phyloP scores from a whole-genome alignment of 441 rosid species.

The Populus trichocarpa region DNA sequence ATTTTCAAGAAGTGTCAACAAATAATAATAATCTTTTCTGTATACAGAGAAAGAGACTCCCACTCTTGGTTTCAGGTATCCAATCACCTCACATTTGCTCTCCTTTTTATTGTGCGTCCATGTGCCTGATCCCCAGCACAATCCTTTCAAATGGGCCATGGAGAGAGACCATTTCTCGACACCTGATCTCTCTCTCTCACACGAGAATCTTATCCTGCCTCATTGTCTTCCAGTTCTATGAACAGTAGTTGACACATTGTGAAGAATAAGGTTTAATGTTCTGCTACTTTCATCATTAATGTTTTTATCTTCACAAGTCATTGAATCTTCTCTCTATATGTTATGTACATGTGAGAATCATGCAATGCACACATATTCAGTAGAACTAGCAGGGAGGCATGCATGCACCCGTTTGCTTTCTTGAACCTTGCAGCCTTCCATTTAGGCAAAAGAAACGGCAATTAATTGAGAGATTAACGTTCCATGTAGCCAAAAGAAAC shows the following conservation, averaged over 20 bases:
- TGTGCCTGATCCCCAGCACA: neutral
- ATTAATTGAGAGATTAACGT: neutral
- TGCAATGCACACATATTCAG: neutral
- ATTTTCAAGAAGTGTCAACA: neutral
- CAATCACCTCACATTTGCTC: neutral
- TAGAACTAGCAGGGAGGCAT: neutral
- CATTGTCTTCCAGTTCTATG: neutral
- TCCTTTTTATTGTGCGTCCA: conserved; percentile 2
- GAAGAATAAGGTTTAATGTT: neutral
- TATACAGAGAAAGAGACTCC: neutral
- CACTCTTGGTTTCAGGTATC: conserved; percentile 12
- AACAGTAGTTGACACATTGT: neutral
- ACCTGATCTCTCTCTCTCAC: neutral
- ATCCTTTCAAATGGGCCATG: conserved; percentile 1
- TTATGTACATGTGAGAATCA: neutral
- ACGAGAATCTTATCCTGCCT: neutral
- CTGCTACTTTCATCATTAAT: neutral
- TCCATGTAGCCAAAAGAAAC: neutral
- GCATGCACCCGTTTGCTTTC: neutral
- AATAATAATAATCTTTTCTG: neutral
- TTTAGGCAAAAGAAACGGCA: neutral
- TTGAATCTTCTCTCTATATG: neutral
- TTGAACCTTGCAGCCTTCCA: conserved; percentile 4
- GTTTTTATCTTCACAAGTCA: neutral
- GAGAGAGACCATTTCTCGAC: neutral